phyloP scores from a whole-genome alignment of 179 eudicot species.

The Beta lomatogona region DNA sequence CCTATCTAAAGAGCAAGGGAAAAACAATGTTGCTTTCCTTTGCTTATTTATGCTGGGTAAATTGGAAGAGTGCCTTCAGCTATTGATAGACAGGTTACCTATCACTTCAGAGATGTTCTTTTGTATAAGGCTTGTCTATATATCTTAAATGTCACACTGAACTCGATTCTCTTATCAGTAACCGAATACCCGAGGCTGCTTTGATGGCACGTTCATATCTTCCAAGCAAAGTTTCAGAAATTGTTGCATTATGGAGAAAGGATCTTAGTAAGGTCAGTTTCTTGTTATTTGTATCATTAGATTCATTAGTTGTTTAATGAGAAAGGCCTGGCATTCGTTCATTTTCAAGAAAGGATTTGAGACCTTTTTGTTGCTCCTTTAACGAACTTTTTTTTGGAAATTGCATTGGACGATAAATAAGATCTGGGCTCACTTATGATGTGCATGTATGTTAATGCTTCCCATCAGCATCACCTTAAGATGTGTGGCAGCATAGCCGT shows the following conservation, averaged over 20 bases:
- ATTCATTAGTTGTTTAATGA: slow-evolving; percentile 4
- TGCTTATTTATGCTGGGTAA: slow-evolving; percentile 90
- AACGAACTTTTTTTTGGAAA: background rate
- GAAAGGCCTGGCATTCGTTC: background rate
- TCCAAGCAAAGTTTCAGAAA: slow-evolving; percentile 96
- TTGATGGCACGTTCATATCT: slow-evolving; percentile 97
- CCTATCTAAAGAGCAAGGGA: slow-evolving; percentile 82
- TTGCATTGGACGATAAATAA: background rate
- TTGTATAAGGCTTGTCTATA: slow-evolving; percentile 3
- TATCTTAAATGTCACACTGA: slow-evolving; percentile 27
- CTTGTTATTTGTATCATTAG: slow-evolving; percentile 15
- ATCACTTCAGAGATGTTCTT: slow-evolving; percentile 10
- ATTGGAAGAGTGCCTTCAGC: slow-evolving; percentile 92
- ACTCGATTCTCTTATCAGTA: slow-evolving; percentile 53
- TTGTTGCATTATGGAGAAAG: slow-evolving; percentile 90
- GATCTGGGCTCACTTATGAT: background rate
- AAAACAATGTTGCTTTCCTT: slow-evolving; percentile 93
- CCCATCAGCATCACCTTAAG: background rate
- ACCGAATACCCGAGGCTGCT: slow-evolving; percentile 99
- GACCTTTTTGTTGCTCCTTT: background rate
- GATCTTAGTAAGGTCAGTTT: slow-evolving; percentile 79
- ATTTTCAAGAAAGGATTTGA: background rate
- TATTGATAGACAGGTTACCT: slow-evolving; percentile 80
- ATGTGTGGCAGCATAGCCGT: background rate
- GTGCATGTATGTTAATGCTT: background rate